phyloP scores from a whole-genome alignment of 306 rosid genomes.

The Vigna reflexopilosa region DNA sequence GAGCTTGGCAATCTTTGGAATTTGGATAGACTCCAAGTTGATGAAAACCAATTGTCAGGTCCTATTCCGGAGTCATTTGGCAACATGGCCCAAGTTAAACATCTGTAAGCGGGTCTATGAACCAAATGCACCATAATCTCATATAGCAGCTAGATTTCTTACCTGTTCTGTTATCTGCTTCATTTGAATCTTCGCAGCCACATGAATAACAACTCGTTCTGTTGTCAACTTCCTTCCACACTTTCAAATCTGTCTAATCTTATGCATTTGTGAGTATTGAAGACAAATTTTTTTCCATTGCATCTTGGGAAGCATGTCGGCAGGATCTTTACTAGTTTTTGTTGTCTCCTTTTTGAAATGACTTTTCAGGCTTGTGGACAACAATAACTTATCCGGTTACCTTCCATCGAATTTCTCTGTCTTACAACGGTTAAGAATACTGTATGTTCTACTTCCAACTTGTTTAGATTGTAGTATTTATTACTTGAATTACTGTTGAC shows the following conservation, averaged over 20 bases:
- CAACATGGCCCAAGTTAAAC: slow-evolving; percentile 53
- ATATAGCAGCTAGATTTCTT: slow-evolving; percentile 39
- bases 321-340: slow-evolving; percentile 12
- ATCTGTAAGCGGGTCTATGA: slow-evolving; percentile 58
- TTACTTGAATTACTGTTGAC: background rate
- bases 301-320: background rate
- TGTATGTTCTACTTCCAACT: slow-evolving; percentile 53
- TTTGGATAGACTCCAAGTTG: slow-evolving; percentile 57
- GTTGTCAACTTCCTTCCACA: slow-evolving; percentile 55
- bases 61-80: slow-evolving; percentile 62
- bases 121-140: slow-evolving; percentile 34
- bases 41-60: slow-evolving; percentile 62
- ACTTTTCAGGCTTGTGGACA: slow-evolving; percentile 68
- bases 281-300: slow-evolving; percentile 32
- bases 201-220: slow-evolving; percentile 69
- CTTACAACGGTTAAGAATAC: slow-evolving; percentile 48
- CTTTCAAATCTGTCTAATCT: slow-evolving; percentile 56
- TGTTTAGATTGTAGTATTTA: slow-evolving; percentile 33
- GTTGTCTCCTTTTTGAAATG: slow-evolving; percentile 30
- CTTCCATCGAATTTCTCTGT: slow-evolving; percentile 61
- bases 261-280: slow-evolving; percentile 61
- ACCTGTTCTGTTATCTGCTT: slow-evolving; percentile 29
- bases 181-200: slow-evolving; percentile 59
- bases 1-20: slow-evolving; percentile 66
- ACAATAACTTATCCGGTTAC: slow-evolving; percentile 58